Percentiles rank a stretch among this genome's conserved stretches.
These are phyloP conservation scores for Silybum marianum DNA, from an alignment of 129 eudicot species.

Conservation along the genomic window DNA sequence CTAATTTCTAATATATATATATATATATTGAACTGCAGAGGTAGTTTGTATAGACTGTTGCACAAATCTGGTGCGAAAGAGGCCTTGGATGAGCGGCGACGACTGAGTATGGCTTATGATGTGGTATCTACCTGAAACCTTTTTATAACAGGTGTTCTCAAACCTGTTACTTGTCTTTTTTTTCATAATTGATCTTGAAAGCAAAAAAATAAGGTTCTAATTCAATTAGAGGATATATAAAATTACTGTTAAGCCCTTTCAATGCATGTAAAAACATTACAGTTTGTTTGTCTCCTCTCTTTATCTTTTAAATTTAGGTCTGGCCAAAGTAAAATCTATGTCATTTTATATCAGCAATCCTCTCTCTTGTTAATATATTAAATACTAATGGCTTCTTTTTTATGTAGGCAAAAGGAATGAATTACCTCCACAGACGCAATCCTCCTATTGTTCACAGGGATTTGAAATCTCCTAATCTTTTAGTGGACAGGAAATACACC, in stretches of 20 bases:
- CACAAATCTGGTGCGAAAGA: conserved; percentile 74
- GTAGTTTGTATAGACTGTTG: conserved; percentile 76
- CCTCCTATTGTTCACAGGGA: conserved; percentile 94
- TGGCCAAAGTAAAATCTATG: background rate
- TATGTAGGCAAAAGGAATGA: conserved; percentile 87
- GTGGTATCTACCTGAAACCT: conserved; percentile 48
- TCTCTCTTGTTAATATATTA: conserved; percentile 4
- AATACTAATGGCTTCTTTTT: background rate
- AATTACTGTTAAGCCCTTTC: background rate
- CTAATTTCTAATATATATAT: background rate
- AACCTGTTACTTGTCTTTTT: background rate
- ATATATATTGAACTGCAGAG: conserved; percentile 53
- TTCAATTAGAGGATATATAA: background rate
- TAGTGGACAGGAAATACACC: conserved; percentile 80
- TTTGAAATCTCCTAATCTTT: conserved; percentile 81
- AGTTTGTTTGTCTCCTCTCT: background rate
- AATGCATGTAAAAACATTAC: background rate
- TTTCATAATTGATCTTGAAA: background rate
- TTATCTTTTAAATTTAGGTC: background rate
- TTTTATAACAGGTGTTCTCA: conserved; percentile 14
- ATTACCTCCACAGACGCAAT: conserved; percentile 79
- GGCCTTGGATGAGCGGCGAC: conserved; percentile 69
- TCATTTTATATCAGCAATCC: background rate
- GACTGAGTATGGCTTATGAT: conserved; percentile 88
- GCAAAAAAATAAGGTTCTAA: background rate